A percentile compares a stretch with the other conserved stretches of the same genome.
These are phyloP conservation scores for Spizellomyces sp. DNA, from an alignment of 192 early-diverging fungal species.

Conservation along the genomic window DNA sequence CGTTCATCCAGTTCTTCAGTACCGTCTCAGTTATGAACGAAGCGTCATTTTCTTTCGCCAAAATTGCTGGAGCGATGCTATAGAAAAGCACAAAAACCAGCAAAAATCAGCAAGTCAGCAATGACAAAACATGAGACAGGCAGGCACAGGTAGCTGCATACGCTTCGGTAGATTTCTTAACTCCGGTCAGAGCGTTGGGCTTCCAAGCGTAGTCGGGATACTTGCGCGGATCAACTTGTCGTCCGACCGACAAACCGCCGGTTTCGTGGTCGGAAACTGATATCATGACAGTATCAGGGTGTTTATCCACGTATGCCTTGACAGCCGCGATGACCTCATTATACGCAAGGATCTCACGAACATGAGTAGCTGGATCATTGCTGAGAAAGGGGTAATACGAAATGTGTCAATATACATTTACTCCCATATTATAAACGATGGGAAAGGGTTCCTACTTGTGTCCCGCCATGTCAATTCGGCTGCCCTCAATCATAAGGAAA, in stretches of 20 bases:
- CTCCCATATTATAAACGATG: too few relatives aligned
- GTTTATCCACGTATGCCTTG: conserved; percentile 72
- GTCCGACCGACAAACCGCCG: conserved; percentile 84
- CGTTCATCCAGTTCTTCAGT: conserved; percentile 61
- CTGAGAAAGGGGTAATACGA: conserved; percentile 2
- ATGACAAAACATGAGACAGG: too few relatives aligned
- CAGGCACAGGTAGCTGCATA: neutral
- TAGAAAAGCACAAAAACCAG: too few relatives aligned
- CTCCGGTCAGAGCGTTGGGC: conserved; percentile 71
- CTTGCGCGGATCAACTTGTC: conserved; percentile 58
- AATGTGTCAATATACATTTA: too few relatives aligned
- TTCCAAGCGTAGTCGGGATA: conserved; percentile 87
- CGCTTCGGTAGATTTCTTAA: conserved; percentile 63
- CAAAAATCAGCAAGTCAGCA: too few relatives aligned
- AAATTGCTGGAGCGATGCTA: conserved; percentile 33
- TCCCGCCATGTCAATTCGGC: conserved; percentile 95
- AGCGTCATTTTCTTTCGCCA: conserved; percentile 2
- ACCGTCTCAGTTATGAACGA: conserved; percentile 50
- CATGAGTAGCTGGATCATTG: conserved; percentile 92
- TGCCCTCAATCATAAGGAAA: conserved; percentile 97
- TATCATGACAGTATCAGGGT: conserved; percentile 89
- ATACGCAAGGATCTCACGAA: conserved; percentile 91
- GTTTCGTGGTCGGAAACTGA: conserved; percentile 95
- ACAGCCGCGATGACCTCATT: conserved; percentile 74
- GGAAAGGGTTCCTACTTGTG: conserved; percentile 45